Conservation (phyloP, 495 filamentous ascomycete species). For the Astrothelium subdiscretum region DNA sequence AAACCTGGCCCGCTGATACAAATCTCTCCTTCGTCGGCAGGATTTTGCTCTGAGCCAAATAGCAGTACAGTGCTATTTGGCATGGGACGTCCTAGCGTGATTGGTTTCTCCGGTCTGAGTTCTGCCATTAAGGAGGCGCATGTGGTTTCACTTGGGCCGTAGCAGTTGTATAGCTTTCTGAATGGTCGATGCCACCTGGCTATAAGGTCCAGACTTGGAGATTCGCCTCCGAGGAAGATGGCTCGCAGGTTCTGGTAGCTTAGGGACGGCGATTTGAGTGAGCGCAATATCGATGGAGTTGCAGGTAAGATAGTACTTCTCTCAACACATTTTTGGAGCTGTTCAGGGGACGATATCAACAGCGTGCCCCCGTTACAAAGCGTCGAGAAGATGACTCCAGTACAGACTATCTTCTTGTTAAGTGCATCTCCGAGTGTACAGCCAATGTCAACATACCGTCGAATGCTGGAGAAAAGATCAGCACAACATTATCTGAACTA, state of each 20-base stretch:
- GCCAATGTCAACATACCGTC: no score
- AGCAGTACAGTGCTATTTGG: not conserved
- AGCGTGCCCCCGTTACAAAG: not conserved
- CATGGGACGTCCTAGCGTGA: not conserved
- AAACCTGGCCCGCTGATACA: slow-evolving; percentile 16
- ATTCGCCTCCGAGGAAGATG: not conserved
- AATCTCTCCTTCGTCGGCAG: slow-evolving; percentile 17
- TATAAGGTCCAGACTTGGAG: not conserved
- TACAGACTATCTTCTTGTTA: no score
- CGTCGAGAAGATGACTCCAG: not conserved
- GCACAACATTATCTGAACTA: not conserved
- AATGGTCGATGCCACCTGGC: not conserved
- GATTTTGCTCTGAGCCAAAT: not conserved
- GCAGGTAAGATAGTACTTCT: not conserved
- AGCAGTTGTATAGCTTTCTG: not conserved
- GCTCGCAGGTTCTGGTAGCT: not conserved
- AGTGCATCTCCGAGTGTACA: no score
- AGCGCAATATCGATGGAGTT: not conserved
- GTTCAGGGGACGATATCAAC: not conserved
- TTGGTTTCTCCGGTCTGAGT: not conserved
- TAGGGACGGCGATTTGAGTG: not conserved
- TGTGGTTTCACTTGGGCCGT: not conserved
- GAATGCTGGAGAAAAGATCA: not conserved
- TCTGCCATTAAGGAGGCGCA: not conserved
- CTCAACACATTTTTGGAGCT: not conserved